Evolutionary conservation across 148 eudicot genomes (phyloP).

Genomic region (Gaultheria prostrata): DNA sequence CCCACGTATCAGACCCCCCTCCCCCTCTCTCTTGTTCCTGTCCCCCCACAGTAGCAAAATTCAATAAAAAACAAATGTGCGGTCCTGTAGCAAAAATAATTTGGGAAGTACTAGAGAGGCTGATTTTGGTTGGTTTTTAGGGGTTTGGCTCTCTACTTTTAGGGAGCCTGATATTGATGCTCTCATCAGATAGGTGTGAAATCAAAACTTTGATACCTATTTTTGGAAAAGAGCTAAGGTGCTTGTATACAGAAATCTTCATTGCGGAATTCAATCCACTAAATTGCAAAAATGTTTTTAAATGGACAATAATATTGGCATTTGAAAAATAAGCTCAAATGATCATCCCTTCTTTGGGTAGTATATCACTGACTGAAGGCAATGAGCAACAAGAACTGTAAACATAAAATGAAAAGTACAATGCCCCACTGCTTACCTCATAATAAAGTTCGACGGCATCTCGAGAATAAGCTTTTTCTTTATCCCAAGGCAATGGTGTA

Average conservation of each 20-base stretch:
- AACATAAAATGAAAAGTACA: not conserved
- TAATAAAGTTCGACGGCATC: slow-evolving; percentile 82
- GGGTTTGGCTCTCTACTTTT: too few species aligned
- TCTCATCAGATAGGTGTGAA: not conserved
- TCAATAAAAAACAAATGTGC: too few species aligned
- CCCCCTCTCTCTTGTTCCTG: too few species aligned
- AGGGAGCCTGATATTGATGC: too few species aligned
- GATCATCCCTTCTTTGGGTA: not conserved
- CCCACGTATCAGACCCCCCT: too few species aligned
- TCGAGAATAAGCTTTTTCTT: slow-evolving; percentile 69
- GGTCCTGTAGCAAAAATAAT: too few species aligned
- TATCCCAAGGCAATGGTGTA: slow-evolving; percentile 88
- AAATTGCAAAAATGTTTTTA: not conserved
- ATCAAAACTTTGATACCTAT: not conserved
- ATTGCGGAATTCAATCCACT: not conserved
- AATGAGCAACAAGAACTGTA: slow-evolving; percentile 3
- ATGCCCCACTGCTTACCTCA: slow-evolving; percentile 49
- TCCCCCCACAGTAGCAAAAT: too few species aligned
- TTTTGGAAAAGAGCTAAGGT: not conserved
- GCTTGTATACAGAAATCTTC: not conserved
- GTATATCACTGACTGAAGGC: not conserved
- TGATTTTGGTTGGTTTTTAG: too few species aligned
- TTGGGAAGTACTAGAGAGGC: too few species aligned
- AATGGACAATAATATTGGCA: not conserved
- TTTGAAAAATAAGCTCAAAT: not conserved